A percentile compares a stretch with the other conserved stretches of the same genome.
Conservation (phyloP, 108 stramenopile genomes). For the Epipyxis sp. region DNA sequence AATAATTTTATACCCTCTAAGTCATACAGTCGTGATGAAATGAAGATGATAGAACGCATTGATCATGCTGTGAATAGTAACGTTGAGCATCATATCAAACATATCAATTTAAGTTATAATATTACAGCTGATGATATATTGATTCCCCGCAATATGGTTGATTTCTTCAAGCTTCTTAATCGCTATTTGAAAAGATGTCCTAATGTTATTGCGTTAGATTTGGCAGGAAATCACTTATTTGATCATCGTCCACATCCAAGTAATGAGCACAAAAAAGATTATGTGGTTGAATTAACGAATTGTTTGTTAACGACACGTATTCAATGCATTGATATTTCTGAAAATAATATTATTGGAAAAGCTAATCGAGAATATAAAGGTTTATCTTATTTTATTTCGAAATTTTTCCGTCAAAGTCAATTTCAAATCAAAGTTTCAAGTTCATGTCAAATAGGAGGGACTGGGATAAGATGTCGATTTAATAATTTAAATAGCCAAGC, state of each 20-base stretch:
- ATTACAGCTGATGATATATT: neutral
- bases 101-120: constrained; percentile 10
- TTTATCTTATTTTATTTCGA: neutral
- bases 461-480: too few relatives aligned
- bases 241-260: constrained; percentile 14
- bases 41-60: too few relatives aligned
- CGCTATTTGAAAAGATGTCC: neutral
- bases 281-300: neutral
- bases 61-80: too few relatives aligned
- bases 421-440: too few relatives aligned
- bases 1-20: too few relatives aligned
- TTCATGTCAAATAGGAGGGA: too few relatives aligned
- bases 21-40: too few relatives aligned
- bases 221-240: constrained; percentile 17
- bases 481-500: neutral
- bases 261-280: constrained; percentile 13
- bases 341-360: neutral
- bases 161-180: neutral
- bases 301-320: neutral
- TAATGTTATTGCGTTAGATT: neutral
- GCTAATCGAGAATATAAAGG: neutral
- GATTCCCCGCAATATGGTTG: neutral
- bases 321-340: neutral
- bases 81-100: neutral
- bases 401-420: neutral